Evolutionary conservation across 805 yeast species (phyloP), one percentile per base, ranked within the genome.

Genomic region (Middelhovenomyces tepae): DNA sequence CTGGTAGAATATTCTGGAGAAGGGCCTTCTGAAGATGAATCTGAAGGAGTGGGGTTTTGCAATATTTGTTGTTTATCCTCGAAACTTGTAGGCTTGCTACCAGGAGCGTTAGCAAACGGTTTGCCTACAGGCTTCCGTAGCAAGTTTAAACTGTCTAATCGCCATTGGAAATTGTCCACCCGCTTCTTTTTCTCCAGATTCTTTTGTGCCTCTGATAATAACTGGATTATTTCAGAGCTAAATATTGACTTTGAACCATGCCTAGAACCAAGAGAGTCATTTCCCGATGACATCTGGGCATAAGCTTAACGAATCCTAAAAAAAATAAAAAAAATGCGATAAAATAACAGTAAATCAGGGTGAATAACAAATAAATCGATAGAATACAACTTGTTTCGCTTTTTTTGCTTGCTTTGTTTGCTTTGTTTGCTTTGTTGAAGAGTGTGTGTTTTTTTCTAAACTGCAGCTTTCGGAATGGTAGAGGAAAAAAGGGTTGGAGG

Each of bases 121-220:
- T 7, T 16, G 7, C 29, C 8, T 14, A 13, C 7, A 28, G 37
- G 25, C 40, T 27, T 21, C 21, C 35, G 14, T 32, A 24, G 23
- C 27, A 30, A 4, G 16, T 16, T 16, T 11, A 22, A 33, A 19
- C 33, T 23, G 16, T 23, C 31, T 40, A 38, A 36, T 22, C 50
- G 38, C 34, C 37, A 31, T 14, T 32, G 11, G 19, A 44, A 30
- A 29, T 46, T 46, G 28, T 44, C 40, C 16, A 34, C 22, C 15
- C 50, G 37, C 7, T 40, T 40, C 13, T 38, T 33, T 18, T 24
- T 13, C 14, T 36, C 38, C 27, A 46, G 36, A 16, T 26, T 36
- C 28, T 30, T 31, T 27, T 43, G 50, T 11, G 48, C 50, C 28
- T 44, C 48, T 1, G 45, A 29, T 5, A 7, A 5, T 11, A 7